These are phyloP conservation scores for Jamesozyma jinghongensis DNA, from an alignment of 805 yeast species.

Conservation along the genomic window DNA sequence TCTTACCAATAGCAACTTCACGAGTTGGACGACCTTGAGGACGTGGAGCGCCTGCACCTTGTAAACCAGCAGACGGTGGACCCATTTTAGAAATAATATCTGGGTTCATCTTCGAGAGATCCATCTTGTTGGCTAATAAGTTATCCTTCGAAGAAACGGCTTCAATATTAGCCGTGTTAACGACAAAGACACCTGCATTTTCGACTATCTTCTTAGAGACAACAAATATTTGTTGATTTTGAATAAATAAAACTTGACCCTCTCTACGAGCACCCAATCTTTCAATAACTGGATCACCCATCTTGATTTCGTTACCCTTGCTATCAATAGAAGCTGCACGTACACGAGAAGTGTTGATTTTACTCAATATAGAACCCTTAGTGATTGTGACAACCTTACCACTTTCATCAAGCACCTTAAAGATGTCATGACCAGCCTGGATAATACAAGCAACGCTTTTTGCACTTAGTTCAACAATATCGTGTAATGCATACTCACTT, in stretches of 20 bases:
- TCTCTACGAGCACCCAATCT: conserved; percentile 73
- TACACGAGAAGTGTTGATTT: conserved; percentile 58
- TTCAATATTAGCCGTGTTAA: conserved; percentile 62
- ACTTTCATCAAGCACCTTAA: conserved; percentile 70
- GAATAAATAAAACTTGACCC: conserved; percentile 81
- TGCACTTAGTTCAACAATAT: conserved; percentile 79
- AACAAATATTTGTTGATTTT: conserved; percentile 68
- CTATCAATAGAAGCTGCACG: conserved; percentile 83
- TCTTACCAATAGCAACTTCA: conserved; percentile 71
- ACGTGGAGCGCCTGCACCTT: conserved; percentile 36
- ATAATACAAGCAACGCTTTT: conserved; percentile 83
- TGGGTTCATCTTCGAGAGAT: conserved; percentile 84
- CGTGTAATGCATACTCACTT: conserved; percentile 79
- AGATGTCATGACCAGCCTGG: conserved; percentile 80
- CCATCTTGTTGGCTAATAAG: conserved; percentile 39
- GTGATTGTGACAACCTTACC: conserved; percentile 64
- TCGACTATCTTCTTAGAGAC: conserved; percentile 72
- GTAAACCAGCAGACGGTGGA: conserved; percentile 37
- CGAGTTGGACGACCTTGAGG: conserved; percentile 55
- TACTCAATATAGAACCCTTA: conserved; percentile 76
- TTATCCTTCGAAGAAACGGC: conserved; percentile 82
- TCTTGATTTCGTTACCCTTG: conserved; percentile 72
- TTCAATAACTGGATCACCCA: conserved; percentile 92
- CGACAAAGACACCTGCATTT: conserved; percentile 86
- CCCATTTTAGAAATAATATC: conserved; percentile 36